Percentiles rank a stretch among this genome's conserved stretches.
Evolutionary conservation across 371 early-diverging fungal species (phyloP).

Genomic region (Mortierella sp.): DNA sequence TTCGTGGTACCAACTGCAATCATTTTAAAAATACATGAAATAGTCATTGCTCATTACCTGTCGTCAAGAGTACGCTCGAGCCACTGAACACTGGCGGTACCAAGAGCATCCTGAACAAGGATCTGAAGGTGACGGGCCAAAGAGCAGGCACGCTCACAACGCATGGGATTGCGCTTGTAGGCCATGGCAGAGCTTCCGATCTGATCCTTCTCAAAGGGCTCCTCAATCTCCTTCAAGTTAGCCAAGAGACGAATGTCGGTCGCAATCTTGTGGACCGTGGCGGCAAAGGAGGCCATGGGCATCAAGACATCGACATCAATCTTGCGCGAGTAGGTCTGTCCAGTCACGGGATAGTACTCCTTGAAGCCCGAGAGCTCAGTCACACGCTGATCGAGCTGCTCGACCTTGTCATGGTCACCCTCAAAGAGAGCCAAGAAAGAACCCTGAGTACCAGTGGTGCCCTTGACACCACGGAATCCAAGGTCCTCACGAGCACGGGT

Average conservation of each 20-base stretch:
- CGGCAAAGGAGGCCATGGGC: constrained; percentile 92
- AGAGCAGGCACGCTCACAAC: constrained; percentile 96
- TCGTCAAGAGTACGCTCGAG: constrained; percentile 98
- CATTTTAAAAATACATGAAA: not conserved
- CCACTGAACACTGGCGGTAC: constrained; percentile 96
- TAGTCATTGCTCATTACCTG: constrained; percentile 46
- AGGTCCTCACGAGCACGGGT: constrained; percentile 89
- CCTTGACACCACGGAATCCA: constrained; percentile 97
- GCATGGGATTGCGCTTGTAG: constrained; percentile 99
- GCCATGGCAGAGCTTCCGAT: constrained; percentile 99
- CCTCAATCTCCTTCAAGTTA: constrained; percentile 97
- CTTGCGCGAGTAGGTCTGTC: constrained; percentile 98
- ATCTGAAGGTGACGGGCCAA: constrained; percentile 96
- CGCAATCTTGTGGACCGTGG: constrained; percentile 96
- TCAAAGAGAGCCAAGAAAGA: constrained; percentile 96
- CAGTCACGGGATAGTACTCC: constrained; percentile 90
- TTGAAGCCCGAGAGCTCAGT: constrained; percentile 91
- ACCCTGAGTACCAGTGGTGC: constrained; percentile 99
- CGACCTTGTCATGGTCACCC: constrained; percentile 95
- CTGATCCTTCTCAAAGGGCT: constrained; percentile 98
- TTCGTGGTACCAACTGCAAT: not conserved
- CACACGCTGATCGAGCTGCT: constrained; percentile 89
- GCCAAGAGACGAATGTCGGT: constrained; percentile 97
- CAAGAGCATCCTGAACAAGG: constrained; percentile 87
- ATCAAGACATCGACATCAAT: constrained; percentile 93